A percentile compares a stretch with the other conserved stretches of the same genome.
Conservation (phyloP, 148 eudicot species). For the Cornus suecica region DNA sequence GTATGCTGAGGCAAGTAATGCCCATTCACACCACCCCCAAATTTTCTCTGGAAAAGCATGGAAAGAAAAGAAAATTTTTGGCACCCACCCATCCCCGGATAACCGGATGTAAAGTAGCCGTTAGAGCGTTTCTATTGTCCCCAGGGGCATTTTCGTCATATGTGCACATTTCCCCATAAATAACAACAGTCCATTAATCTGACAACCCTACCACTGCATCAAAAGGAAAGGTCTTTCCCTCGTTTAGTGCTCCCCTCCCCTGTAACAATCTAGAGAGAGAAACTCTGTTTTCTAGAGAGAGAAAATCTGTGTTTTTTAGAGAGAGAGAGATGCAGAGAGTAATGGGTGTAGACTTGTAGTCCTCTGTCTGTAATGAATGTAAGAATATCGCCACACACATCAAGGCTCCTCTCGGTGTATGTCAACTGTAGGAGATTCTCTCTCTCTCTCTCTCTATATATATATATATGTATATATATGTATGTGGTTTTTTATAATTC, state of each 20-base stretch:
- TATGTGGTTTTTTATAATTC: neutral
- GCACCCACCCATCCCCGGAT: conserved; percentile 4
- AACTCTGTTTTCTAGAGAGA: neutral
- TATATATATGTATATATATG: neutral
- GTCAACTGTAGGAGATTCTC: conserved; percentile 7
- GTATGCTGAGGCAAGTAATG: neutral
- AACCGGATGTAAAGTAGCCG: conserved; percentile 20
- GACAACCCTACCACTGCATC: neutral
- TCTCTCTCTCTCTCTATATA: neutral
- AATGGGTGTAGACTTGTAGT: neutral
- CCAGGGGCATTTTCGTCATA: conserved; percentile 17
- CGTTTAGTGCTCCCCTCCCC: neutral
- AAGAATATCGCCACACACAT: conserved; percentile 8
- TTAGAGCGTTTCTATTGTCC: conserved; percentile 6
- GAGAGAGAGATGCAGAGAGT: neutral
- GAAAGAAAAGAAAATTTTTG: neutral
- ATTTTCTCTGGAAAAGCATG: neutral
- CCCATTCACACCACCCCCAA: neutral
- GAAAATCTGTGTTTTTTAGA: neutral
- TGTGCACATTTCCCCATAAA: conserved; percentile 5
- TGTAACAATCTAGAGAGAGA: neutral
- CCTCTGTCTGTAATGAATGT: neutral
- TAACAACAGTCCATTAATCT: neutral
- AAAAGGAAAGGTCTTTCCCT: neutral
- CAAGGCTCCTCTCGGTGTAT: conserved; percentile 11